Conservation (phyloP, 345 rosid species). For the Brassica incana region DNA sequence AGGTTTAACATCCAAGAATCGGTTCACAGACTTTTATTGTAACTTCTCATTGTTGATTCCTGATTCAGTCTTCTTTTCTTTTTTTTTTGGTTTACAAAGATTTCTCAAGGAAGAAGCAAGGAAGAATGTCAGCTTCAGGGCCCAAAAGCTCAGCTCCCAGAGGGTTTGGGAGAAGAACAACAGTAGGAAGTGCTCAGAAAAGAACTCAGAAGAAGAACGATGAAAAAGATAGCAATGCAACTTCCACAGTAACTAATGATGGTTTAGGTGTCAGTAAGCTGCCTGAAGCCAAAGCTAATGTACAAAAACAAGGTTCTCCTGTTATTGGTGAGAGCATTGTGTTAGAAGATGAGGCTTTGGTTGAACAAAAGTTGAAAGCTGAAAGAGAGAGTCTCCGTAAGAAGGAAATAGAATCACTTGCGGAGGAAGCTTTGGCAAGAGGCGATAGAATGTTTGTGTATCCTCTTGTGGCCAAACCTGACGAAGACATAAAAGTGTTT, state of each 20-base stretch:
- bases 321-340: constrained; percentile 40
- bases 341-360: constrained; percentile 40
- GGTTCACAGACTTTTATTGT: neutral
- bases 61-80: neutral
- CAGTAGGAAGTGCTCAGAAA: constrained; percentile 51
- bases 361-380: constrained; percentile 43
- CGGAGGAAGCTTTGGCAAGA: constrained; percentile 47
- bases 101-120: constrained; percentile 66
- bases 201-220: constrained; percentile 45
- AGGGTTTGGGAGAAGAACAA: constrained; percentile 53
- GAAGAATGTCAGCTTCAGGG: constrained; percentile 46
- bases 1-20: constrained; percentile 42
- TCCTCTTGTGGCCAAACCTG: constrained; percentile 59
- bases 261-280: constrained; percentile 17
- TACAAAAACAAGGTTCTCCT: constrained; percentile 39
- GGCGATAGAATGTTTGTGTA: constrained; percentile 67
- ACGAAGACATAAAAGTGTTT: constrained; percentile 73
- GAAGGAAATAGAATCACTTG: constrained; percentile 63
- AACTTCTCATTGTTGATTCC: constrained; percentile 6
- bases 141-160: constrained; percentile 51
- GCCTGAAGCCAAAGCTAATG: constrained; percentile 32
- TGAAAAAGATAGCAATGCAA: constrained; percentile 44
- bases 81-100: constrained; percentile 44
- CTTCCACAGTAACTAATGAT: constrained; percentile 28
- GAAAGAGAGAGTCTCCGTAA: constrained; percentile 50